Evolutionary conservation across 192 early-diverging fungal species (phyloP).

Genomic region (Martensiomyces pterosporus): DNA sequence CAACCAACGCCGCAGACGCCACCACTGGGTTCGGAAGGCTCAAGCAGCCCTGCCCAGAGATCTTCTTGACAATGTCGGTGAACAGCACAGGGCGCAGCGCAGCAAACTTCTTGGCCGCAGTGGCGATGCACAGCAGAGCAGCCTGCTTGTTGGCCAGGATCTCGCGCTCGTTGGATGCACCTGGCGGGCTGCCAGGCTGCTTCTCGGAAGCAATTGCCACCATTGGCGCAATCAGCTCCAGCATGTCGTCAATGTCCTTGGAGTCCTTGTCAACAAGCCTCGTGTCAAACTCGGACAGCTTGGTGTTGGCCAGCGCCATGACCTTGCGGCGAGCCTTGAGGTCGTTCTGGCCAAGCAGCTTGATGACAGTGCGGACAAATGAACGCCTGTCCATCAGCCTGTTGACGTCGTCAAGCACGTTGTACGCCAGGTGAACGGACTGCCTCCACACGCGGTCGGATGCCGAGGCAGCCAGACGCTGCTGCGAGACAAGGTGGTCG

Average conservation of each 20-base stretch:
- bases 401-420: slow-evolving; percentile 71
- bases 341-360: slow-evolving; percentile 59
- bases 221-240: slow-evolving; percentile 33
- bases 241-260: slow-evolving; percentile 24
- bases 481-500: slow-evolving; percentile 7
- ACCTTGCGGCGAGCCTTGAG: slow-evolving; percentile 68
- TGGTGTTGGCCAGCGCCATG: slow-evolving; percentile 69
- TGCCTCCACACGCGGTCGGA: slow-evolving; percentile 41
- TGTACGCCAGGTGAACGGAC: slow-evolving; percentile 57
- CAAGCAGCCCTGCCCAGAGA: slow-evolving; percentile 53
- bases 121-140: slow-evolving; percentile 73
- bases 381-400: slow-evolving; percentile 66
- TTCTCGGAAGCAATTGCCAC: slow-evolving; percentile 6
- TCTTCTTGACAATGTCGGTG: slow-evolving; percentile 48
- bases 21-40: slow-evolving; percentile 23
- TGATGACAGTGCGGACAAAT: slow-evolving; percentile 68
- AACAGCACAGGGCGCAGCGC: slow-evolving; percentile 60
- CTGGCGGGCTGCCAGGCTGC: background rate
- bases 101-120: slow-evolving; percentile 66
- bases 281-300: slow-evolving; percentile 51
- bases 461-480: slow-evolving; percentile 8
- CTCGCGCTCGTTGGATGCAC: slow-evolving; percentile 8
- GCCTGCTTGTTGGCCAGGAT: slow-evolving; percentile 64
- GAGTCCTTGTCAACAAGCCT: slow-evolving; percentile 5
- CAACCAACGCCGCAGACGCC: slow-evolving; percentile 45